Evolutionary conservation across 2,329 filamentous ascomycete species (phyloP), one percentile per base, ranked within the genome.

Genomic region (Cladosporium colombiae): DNA sequence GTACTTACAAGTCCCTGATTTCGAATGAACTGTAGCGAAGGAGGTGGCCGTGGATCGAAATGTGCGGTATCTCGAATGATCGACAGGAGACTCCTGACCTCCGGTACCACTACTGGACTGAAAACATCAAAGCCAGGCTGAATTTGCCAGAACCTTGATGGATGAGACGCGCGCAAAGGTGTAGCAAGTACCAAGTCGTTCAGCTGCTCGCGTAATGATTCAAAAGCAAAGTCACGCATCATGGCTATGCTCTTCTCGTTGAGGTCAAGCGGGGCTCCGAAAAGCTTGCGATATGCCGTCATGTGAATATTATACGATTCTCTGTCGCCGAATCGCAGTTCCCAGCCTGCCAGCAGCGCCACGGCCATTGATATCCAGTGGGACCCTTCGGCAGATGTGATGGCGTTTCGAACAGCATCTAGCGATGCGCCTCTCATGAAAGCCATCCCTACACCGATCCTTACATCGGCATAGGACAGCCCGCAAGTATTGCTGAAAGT

Each of bases 281-380:
- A 63, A 7, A 63, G 53, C 21, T 23, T 16, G 7, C 61, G 61
- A 13, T 63, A 63, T 5, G 68, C 66, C 23, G 65, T 65, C 66
- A 72, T 68, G 56, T 72, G 71, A 5, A 71, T 61, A 11, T 67
- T 66, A 53, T 70, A 72, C 2, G 67, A 68, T 29, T 66, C 37
- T 3, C 35, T 56, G 29, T 72, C 71, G 10, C 71, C 71, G n/a
- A 68, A 72, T 6, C 68, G 66, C 11, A 67, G 66, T 46, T 72
- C 71, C 71, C 71, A 72, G 13, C 70, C 71, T 27, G 71, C 71
- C 16, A 72, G 66, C 4, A 72, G 59, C 8, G 71, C 71, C 16
- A 72, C 69, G 0, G 70, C 68, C 13, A 72, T 57, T 7, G 69
- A 69, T 8, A 69, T 67, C 50, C 68, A 57, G 40, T 67, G 64